Evolutionary conservation across 2,329 filamentous ascomycete genomes (phyloP), one percentile per base, ranked within the genome.

Genomic region (Ilyonectria destructans): DNA sequence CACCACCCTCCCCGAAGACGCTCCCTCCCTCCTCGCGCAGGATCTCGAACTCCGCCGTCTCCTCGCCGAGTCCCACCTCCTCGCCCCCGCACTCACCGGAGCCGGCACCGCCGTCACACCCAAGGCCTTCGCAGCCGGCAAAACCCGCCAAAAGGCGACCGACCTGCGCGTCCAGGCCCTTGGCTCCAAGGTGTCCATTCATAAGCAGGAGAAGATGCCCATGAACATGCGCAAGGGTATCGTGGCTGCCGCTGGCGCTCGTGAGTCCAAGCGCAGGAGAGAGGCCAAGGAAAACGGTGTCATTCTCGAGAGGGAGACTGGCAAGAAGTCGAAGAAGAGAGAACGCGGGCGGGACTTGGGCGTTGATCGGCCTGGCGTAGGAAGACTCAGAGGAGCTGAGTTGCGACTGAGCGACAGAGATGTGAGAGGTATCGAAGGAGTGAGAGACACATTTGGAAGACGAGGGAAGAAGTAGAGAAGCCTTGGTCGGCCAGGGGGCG

Each of bases 261-360:
- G 89, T 67, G 95, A 98, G 80, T 83, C 87, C 13, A 92, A 88
- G 83, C 85, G 96, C 58, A 86, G 96, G 43, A 86, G 85, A 46
- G 94, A 97, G 80, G 96, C 96, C 2, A 90, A 87, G 77, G 96
- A 98, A 85, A 97, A 96, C 75, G 96, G 96, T 6, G 91, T 98
- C 74, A 90, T 98, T 56, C 84, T 98, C 37, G 96, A 98, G 85
- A 86, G 85, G 69, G 74, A 77, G 61, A 84, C 84, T 49, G 72
- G 78, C 31, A 79, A 79, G 70, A 82, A 79, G 40, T 79, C 75
- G 64, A 83, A 79, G 62, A 78, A 80, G 62, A 84, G 80, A 65
- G 83, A 81, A 65, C 83, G 82, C 61, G 85, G 78, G 74, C 71
- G 78, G 82, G 88, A 81, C 85, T 90, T 70, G 83, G 90, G 80